A percentile compares a stretch with the other conserved stretches of the same genome.
Conservation (phyloP, 2,329 filamentous ascomycete species). For the Cytospora leucostoma region DNA sequence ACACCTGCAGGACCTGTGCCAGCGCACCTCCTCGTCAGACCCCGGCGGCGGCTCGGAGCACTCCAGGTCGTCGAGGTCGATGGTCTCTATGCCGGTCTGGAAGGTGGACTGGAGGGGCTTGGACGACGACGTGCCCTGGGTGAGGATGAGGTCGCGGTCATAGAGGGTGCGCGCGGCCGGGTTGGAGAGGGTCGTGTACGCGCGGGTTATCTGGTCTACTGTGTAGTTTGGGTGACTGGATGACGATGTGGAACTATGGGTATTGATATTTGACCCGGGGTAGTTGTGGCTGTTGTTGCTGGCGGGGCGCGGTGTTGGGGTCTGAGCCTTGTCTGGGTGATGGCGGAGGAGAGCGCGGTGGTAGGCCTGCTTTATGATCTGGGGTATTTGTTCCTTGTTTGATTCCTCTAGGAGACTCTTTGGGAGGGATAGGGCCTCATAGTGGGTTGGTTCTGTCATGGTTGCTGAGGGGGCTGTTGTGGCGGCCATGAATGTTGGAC, state of each 20-base stretch:
- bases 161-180: slow-evolving; percentile 53
- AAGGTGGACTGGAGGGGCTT: slow-evolving; percentile 38
- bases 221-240: slow-evolving; percentile 58
- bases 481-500: not conserved
- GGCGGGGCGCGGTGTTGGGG: not conserved
- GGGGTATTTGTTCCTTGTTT: slow-evolving; percentile 40
- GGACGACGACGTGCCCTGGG: slow-evolving; percentile 27
- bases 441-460: slow-evolving; percentile 50
- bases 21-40: slow-evolving; percentile 42
- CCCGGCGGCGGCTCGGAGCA: slow-evolving; percentile 46
- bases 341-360: slow-evolving; percentile 64
- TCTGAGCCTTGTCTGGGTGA: slow-evolving; percentile 61
- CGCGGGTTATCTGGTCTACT: slow-evolving; percentile 64
- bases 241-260: slow-evolving; percentile 62
- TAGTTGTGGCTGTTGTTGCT: slow-evolving; percentile 26
- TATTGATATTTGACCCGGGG: slow-evolving; percentile 49
- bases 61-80: slow-evolving; percentile 66
- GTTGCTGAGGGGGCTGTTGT: not conserved
- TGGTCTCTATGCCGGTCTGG: slow-evolving; percentile 61
- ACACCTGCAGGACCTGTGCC: slow-evolving; percentile 63
- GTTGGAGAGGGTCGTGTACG: slow-evolving; percentile 58
- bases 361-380: slow-evolving; percentile 63
- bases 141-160: slow-evolving; percentile 48
- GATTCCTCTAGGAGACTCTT: slow-evolving; percentile 48
- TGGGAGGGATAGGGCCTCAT: slow-evolving; percentile 61